Evolutionary conservation across 805 yeast species (phyloP).

Genomic region (Groenewaldozyma salmanticensis): DNA sequence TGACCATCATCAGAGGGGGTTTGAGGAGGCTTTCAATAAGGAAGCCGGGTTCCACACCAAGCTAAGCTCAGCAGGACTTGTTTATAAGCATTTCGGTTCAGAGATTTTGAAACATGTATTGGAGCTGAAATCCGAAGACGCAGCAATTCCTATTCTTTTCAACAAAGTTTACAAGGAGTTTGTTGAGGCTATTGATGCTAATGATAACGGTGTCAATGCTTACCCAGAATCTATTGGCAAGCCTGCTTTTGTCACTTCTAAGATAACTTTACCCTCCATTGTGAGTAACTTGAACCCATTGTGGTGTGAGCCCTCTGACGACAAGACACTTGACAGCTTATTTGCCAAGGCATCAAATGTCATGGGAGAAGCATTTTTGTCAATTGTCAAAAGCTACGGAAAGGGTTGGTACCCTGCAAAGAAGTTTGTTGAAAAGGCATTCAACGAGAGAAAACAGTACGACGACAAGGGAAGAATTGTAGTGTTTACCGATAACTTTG

Average conservation of each 20-base stretch:
- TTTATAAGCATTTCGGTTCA: conserved; percentile 54
- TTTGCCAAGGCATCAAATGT: conserved; percentile 65
- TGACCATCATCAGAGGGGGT: conserved; percentile 96
- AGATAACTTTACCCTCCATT: conserved; percentile 66
- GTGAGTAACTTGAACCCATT: conserved; percentile 75
- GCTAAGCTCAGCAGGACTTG: conserved; percentile 86
- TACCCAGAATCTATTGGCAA: conserved; percentile 47
- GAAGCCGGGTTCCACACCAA: conserved; percentile 50
- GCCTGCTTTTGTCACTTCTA: conserved; percentile 41
- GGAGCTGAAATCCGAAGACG: conserved; percentile 23
- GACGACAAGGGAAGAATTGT: conserved; percentile 67
- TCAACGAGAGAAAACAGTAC: conserved; percentile 46
- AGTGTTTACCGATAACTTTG: conserved; percentile 61
- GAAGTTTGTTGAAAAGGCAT: conserved; percentile 61
- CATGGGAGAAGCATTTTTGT: conserved; percentile 75
- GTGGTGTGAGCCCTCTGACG: conserved; percentile 68
- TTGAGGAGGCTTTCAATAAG: conserved; percentile 59
- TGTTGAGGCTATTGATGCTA: conserved; percentile 88
- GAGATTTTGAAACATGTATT: conserved; percentile 37
- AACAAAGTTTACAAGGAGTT: conserved; percentile 75
- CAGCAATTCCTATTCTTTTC: conserved; percentile 55
- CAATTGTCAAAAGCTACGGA: conserved; percentile 60
- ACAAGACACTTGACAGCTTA: conserved; percentile 47
- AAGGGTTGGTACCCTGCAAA: conserved; percentile 89
- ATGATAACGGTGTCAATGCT: conserved; percentile 84